These are phyloP conservation scores for Ascoidea asiatica DNA, from an alignment of 805 yeast genomes.

Conservation along the genomic window DNA sequence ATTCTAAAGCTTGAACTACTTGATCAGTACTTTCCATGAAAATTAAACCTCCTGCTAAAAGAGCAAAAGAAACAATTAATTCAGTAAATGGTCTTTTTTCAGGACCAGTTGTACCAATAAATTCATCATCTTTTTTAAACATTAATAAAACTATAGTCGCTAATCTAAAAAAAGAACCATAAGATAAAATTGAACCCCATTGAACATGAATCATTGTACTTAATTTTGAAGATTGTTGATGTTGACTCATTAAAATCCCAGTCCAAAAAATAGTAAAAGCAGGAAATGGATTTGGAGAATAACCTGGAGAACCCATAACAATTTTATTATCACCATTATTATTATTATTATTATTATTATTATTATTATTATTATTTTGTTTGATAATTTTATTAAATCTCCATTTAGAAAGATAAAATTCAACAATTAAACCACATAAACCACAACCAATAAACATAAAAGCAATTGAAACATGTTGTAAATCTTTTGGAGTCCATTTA, in stretches of 20 bases:
- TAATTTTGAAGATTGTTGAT: conserved; percentile 67
- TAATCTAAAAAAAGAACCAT: conserved; percentile 68
- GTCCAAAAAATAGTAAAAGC: conserved; percentile 92
- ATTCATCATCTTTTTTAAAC: conserved; percentile 20
- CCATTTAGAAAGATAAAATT: conserved; percentile 52
- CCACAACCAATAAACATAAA: conserved; percentile 89
- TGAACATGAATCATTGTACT: conserved; percentile 77
- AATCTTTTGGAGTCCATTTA: conserved; percentile 77
- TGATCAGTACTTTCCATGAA: conserved; percentile 91
- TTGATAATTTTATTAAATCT: conserved; percentile 29
- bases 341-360: conserved; percentile 11
- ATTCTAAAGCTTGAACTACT: conserved; percentile 67
- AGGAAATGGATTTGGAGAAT: conserved; percentile 90
- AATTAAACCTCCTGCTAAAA: conserved; percentile 79
- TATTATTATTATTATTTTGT: conserved; percentile 12
- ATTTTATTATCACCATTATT: conserved; percentile 15
- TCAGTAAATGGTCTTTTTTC: conserved; percentile 82
- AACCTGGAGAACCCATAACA: conserved; percentile 48
- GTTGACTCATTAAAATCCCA: conserved; percentile 90
- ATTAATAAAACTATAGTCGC: conserved; percentile 45
- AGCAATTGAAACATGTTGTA: conserved; percentile 85
- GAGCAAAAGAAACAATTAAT: conserved; percentile 60
- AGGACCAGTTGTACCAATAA: conserved; percentile 9
- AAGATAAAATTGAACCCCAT: conserved; percentile 84
- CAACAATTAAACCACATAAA: conserved; percentile 76